Conservation (phyloP, 208 protist genomes). For the Crithidia sp. region DNA sequence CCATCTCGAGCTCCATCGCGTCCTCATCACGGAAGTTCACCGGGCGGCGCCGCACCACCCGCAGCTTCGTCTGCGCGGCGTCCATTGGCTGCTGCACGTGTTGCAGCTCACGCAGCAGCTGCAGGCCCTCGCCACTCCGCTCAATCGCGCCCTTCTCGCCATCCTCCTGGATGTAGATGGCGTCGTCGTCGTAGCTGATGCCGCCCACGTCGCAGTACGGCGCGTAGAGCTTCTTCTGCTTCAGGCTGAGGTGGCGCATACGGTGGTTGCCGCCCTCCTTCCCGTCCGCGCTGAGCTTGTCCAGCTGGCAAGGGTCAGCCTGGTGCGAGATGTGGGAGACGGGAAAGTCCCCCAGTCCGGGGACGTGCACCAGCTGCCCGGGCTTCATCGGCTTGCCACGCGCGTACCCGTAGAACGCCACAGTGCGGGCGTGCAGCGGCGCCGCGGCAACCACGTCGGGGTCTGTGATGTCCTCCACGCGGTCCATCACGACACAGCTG, state of each 20-base stretch:
- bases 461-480: constrained; percentile 98
- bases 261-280: constrained; percentile 59
- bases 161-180: constrained; percentile 96
- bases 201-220: constrained; percentile 98
- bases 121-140: constrained; percentile 83
- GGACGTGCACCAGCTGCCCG: constrained; percentile 95
- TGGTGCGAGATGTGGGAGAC: constrained; percentile 90
- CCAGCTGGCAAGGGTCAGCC: constrained; percentile 96
- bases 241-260: constrained; percentile 93
- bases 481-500: constrained; percentile 96
- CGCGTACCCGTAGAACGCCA: constrained; percentile 98
- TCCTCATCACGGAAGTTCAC: constrained; percentile 85
- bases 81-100: constrained; percentile 77
- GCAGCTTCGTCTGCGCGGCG: constrained; percentile 44
- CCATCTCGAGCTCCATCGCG: constrained; percentile 84
- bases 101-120: constrained; percentile 84
- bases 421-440: constrained; percentile 74
- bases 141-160: constrained; percentile 80
- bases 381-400: constrained; percentile 96
- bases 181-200: constrained; percentile 98
- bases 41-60: constrained; percentile 71
- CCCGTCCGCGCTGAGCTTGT: constrained; percentile 35
- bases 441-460: constrained; percentile 81
- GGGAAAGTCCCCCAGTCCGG: constrained; percentile 98
- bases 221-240: constrained; percentile 97